Conservation (phyloP, 2,329 filamentous ascomycete species). For the Aspergillus sp. region DNA sequence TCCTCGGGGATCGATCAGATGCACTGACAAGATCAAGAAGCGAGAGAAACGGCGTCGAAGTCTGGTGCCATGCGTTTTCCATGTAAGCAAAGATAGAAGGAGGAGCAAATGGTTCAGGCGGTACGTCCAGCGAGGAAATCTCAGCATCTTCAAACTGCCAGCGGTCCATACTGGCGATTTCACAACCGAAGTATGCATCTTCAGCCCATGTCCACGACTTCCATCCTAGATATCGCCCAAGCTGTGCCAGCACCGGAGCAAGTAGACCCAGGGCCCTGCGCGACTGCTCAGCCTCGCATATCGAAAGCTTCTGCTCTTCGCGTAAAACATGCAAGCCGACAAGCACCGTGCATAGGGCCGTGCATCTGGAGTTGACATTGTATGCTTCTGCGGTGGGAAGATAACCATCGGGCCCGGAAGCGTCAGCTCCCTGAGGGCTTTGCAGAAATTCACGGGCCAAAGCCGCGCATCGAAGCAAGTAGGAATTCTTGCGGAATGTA, state of each 20-base stretch:
- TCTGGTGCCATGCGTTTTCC: slow-evolving; percentile 31
- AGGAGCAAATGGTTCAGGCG: slow-evolving; percentile 46
- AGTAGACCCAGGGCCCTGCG: slow-evolving; percentile 45
- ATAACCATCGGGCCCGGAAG: slow-evolving; percentile 51
- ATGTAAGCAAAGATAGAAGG: slow-evolving; percentile 54
- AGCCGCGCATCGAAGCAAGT: slow-evolving; percentile 42
- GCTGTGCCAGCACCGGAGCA: slow-evolving; percentile 67
- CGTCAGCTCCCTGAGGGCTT: slow-evolving; percentile 50
- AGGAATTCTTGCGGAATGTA: slow-evolving; percentile 33
- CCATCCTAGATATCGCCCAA: slow-evolving; percentile 77
- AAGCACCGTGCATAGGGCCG: slow-evolving; percentile 61
- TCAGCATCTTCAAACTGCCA: slow-evolving; percentile 50
- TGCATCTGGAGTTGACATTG: slow-evolving; percentile 50
- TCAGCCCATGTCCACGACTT: slow-evolving; percentile 48
- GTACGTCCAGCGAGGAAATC: slow-evolving; percentile 38
- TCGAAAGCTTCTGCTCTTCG: slow-evolving; percentile 79
- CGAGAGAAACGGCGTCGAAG: slow-evolving; percentile 39
- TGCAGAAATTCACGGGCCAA: slow-evolving; percentile 59
- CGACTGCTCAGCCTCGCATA: slow-evolving; percentile 45
- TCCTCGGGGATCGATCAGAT: slow-evolving; percentile 19
- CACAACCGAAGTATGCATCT: slow-evolving; percentile 52
- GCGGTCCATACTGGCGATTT: slow-evolving; percentile 47
- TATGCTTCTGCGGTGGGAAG: slow-evolving; percentile 54
- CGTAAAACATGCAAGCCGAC: slow-evolving; percentile 73
- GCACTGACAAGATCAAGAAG: slow-evolving; percentile 42